Percentiles rank a stretch among this genome's conserved stretches.
These are phyloP conservation scores for Pseudonitzschia delicatissima DNA, from an alignment of 108 stramenopile species.

Conservation along the genomic window DNA sequence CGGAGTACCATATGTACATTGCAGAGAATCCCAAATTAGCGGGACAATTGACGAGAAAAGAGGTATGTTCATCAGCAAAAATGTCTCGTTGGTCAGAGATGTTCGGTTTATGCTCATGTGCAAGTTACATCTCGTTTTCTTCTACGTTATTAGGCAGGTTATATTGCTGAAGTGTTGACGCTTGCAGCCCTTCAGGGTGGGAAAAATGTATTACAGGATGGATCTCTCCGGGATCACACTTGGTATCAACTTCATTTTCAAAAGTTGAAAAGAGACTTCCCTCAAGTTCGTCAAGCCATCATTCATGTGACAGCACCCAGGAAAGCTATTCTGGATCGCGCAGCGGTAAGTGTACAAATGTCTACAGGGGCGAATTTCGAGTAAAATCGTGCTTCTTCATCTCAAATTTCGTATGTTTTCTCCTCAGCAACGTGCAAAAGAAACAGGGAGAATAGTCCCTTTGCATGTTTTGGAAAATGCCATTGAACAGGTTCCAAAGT, in stretches of 20 bases:
- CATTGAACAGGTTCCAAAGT: constrained; percentile 75
- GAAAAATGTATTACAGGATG: constrained; percentile 87
- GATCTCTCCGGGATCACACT: constrained; percentile 65
- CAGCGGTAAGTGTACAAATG: constrained; percentile 43
- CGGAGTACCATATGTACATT: constrained; percentile 76
- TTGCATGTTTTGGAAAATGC: constrained; percentile 56
- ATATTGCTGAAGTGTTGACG: constrained; percentile 72
- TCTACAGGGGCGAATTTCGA: neutral
- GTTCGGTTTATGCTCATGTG: neutral
- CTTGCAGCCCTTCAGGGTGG: constrained; percentile 68
- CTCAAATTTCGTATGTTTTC: no score
- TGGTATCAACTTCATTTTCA: constrained; percentile 80
- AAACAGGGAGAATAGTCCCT: constrained; percentile 80
- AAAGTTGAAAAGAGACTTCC: constrained; percentile 62
- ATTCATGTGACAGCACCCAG: constrained; percentile 77
- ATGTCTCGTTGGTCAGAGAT: neutral
- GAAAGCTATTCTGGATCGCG: constrained; percentile 66
- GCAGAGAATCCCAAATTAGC: constrained; percentile 55
- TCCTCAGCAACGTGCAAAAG: constrained; percentile 39
- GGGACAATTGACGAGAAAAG: constrained; percentile 77
- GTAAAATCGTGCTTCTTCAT: neutral
- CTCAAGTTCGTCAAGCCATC: constrained; percentile 74
- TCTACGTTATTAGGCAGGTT: constrained; percentile 41
- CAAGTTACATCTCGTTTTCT: neutral
- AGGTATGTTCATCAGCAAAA: constrained; percentile 23